These are phyloP conservation scores for Sequoia sempervirens DNA, from an alignment of 75 land plant genomes.

Conservation along the genomic window DNA sequence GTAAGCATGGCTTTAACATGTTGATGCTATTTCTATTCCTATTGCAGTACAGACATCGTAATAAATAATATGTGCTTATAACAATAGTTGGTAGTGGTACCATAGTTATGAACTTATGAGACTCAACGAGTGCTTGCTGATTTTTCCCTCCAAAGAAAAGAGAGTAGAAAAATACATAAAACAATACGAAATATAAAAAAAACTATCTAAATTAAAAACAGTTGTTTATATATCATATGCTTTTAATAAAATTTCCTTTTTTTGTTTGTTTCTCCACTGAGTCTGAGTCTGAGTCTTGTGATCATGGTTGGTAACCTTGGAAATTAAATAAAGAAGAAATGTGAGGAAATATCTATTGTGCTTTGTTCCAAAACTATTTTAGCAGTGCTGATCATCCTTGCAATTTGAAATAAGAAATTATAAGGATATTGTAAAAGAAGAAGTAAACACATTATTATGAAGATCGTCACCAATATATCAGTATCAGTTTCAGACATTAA, in stretches of 20 bases:
- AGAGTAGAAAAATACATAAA: neutral
- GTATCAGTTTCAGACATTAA: too few species aligned
- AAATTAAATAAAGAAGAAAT: neutral
- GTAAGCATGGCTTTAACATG: conserved; percentile 26
- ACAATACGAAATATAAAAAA: too few species aligned
- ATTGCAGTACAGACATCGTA: neutral
- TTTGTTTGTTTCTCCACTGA: neutral
- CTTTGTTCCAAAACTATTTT: neutral
- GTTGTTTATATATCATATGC: too few species aligned
- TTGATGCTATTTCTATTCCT: neutral
- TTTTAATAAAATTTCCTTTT: too few species aligned
- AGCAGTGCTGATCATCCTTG: too few species aligned
- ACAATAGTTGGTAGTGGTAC: neutral
- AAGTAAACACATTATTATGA: too few species aligned
- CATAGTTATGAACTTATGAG: neutral
- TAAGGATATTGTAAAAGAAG: too few species aligned
- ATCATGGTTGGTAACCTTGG: neutral
- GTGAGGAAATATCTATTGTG: neutral
- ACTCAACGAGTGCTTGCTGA: neutral
- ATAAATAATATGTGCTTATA: neutral
- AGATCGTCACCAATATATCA: too few species aligned
- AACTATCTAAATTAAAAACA: too few species aligned
- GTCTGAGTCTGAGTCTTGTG: neutral
- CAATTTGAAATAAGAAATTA: too few species aligned
- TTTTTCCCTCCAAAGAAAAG: neutral